These are phyloP conservation scores for Arachnomyces sp. DNA, from an alignment of 2,329 filamentous ascomycete genomes.

Conservation along the genomic window DNA sequence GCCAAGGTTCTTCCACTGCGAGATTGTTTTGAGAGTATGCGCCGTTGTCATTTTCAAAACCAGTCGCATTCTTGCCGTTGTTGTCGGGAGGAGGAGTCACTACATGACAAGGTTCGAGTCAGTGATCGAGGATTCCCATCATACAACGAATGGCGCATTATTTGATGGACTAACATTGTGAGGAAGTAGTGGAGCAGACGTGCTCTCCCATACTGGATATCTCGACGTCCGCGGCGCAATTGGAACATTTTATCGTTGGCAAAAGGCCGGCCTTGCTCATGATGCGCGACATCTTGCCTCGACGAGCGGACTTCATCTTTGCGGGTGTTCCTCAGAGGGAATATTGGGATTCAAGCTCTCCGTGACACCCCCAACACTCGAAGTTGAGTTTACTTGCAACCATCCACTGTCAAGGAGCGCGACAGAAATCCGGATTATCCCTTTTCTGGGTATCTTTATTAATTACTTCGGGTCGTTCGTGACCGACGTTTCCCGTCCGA, in stretches of 20 bases:
- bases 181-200: constrained; percentile 49
- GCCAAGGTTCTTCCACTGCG: constrained; percentile 17
- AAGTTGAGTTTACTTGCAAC: too few species aligned
- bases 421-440: too few species aligned
- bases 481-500: too few species aligned
- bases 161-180: constrained; percentile 16
- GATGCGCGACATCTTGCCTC: too few species aligned
- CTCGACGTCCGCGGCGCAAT: constrained; percentile 67
- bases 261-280: constrained; percentile 52
- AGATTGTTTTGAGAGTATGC: constrained; percentile 21
- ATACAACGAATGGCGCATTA: constrained; percentile 3
- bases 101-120: constrained; percentile 1
- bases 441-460: too few species aligned
- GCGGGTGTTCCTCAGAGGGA: too few species aligned
- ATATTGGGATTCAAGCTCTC: too few species aligned
- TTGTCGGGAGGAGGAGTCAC: constrained; percentile 7
- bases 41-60: constrained; percentile 22
- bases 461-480: too few species aligned
- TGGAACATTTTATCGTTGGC: constrained; percentile 81
- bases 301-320: too few species aligned
- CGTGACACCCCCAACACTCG: too few species aligned
- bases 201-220: constrained; percentile 84
- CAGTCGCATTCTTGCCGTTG: constrained; percentile 7
- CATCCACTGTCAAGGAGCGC: too few species aligned
- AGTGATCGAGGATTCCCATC: constrained; percentile 3